phyloP scores from a whole-genome alignment of 108 stramenopile species.

The Skeletonema potamos region DNA sequence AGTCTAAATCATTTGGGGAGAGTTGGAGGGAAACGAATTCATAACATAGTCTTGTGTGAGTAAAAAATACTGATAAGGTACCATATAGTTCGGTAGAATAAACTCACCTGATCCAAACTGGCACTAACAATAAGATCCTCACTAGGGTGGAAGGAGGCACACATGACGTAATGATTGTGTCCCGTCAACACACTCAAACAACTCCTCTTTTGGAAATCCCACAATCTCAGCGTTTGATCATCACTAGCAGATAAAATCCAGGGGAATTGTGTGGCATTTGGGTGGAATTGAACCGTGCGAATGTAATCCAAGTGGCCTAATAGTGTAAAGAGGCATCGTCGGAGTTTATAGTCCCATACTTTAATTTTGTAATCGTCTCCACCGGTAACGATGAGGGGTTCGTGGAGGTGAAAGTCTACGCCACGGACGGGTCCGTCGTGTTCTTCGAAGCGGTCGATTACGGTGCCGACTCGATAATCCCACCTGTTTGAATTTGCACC shows the following conservation, averaged over 20 bases:
- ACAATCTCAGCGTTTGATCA: conserved; percentile 96
- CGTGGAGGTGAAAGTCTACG: conserved; percentile 96
- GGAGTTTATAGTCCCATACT: conserved; percentile 99
- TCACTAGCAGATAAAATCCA: conserved; percentile 95
- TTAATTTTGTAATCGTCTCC: conserved; percentile 99
- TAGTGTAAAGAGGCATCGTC: conserved; percentile 97
- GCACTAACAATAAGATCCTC: conserved; percentile 99
- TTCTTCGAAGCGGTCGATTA: conserved; percentile 98
- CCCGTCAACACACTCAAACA: conserved; percentile 98
- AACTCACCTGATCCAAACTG: conserved; percentile 98
- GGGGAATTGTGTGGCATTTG: conserved; percentile 90
- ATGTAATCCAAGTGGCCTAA: conserved; percentile 99
- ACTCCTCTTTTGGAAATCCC: conserved; percentile 98
- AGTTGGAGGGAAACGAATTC: no score
- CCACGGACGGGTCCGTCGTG: conserved; percentile 99
- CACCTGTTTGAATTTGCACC: conserved; percentile 65
- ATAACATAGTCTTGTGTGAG: no score
- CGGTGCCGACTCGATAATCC: conserved; percentile 99
- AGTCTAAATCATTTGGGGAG: no score
- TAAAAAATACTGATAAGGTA: no score
- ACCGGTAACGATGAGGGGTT: conserved; percentile 95
- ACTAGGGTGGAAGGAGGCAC: conserved; percentile 97
- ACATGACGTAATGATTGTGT: conserved; percentile 99
- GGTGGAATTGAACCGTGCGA: conserved; percentile 99
- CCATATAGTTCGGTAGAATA: no score